Evolutionary conservation across 768 basidiomycete genomes (phyloP), one percentile per base, ranked within the genome.

Genomic region (Pleurotus sapidus): DNA sequence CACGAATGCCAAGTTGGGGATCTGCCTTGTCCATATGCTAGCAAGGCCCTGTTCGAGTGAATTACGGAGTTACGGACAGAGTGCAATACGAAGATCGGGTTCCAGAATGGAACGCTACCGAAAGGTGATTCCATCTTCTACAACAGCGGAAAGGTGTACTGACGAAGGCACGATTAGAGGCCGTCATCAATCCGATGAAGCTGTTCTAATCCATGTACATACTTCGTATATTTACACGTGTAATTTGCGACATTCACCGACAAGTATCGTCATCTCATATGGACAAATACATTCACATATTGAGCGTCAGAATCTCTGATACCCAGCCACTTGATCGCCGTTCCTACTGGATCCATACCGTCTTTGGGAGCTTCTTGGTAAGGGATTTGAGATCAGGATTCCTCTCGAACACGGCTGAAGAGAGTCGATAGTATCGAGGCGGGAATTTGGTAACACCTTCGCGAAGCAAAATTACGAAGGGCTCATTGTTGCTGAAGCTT

Each of bases 1-100:
- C n/a, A 97, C 97, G 69, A 94, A 72, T 98, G 95, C 69, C 79
- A 87, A 59, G 86, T 94, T 55, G 91, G 90, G 70, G 95, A 98
- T 68, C 72, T 99, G 46, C 97, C 97, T 2, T 90, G 89, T 72
- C 97, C 96, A 3, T 98, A 94, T 68, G 98, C 96, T 7, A 91
- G 89, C 70, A 87, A 87, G 57, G 92, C 89, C 3, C 97, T 98
- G 75, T 98, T 89, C 66, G 95, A 97, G 72, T 84, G 88, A 34
- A 82, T 82, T 60, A 85, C 97, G 78, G 83, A 87, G 42, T 64
- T 98, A 25, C 96, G 96, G 5, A 77, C 77, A 49, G 96, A 98
- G 70, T 99, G 95, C 95, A 96, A 96, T 64, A 95, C 94, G 1
- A 78, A 93, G 49, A 80, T 90, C 7, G 88, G 78, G 3, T 91